These are phyloP conservation scores for Haplosporangium gracile DNA, from an alignment of 192 early-diverging fungal species.

Conservation along the genomic window DNA sequence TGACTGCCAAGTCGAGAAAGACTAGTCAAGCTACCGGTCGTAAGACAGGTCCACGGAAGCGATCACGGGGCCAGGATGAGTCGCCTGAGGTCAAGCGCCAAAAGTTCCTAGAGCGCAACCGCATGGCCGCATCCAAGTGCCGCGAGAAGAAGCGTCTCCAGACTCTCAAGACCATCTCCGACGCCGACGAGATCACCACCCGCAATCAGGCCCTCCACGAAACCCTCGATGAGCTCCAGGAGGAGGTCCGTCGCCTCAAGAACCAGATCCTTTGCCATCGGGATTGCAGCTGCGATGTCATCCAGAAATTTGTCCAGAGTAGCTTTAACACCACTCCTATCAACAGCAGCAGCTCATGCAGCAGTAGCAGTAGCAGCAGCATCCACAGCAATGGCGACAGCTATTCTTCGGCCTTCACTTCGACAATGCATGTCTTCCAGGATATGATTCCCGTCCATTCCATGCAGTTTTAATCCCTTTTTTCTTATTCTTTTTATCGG, in stretches of 20 bases:
- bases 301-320: slow-evolving; percentile 44
- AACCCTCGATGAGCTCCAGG: slow-evolving; percentile 27
- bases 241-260: slow-evolving; percentile 44
- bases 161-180: slow-evolving; percentile 43
- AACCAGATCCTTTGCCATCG: slow-evolving; percentile 48
- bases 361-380: background rate
- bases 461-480: background rate
- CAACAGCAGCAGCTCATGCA: too few species aligned
- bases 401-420: background rate
- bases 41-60: slow-evolving; percentile 30
- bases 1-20: slow-evolving; percentile 16
- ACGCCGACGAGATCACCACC: slow-evolving; percentile 41
- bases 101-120: slow-evolving; percentile 56
- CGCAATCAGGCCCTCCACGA: slow-evolving; percentile 48
- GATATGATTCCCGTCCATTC: background rate
- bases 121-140: slow-evolving; percentile 50
- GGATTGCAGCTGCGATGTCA: slow-evolving; percentile 45
- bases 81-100: slow-evolving; percentile 49
- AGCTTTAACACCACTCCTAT: slow-evolving; percentile 12
- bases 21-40: background rate
- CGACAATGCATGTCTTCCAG: slow-evolving; percentile 7
- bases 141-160: slow-evolving; percentile 54
- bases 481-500: background rate
- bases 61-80: slow-evolving; percentile 12
- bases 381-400: background rate